Evolutionary conservation across 139 green algal genomes (phyloP), one percentile per base, ranked within the genome.

Genomic region (Chlorella sp.): DNA sequence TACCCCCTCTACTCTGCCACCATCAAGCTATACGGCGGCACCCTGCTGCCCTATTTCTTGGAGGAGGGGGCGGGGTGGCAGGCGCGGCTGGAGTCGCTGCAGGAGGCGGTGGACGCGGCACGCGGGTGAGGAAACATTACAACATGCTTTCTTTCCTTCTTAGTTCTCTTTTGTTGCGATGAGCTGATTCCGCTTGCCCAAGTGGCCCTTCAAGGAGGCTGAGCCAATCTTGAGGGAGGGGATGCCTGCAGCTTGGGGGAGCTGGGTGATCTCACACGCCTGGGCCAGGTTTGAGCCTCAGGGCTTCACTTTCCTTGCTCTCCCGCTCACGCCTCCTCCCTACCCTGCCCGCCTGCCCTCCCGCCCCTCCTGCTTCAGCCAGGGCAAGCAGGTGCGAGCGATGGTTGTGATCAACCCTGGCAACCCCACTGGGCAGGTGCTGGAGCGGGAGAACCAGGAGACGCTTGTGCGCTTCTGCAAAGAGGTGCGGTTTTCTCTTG

Each of bases 361-460:
- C 32, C 32, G 9, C 15, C 37, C 1, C 18, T 19, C 76, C 37
- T 1, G 11, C 11, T 42, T 69, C 32, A 68, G 61, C 16, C 86
- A 94, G 71, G 94, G 93, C 12, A 91, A 90, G 85, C 88, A 53
- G 77, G 92, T 96, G 53, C 91, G 97, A 4, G 96, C 91, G 36
- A 77, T 99, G 83, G 97, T 98, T 69, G 94, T 99, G 7, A 99
- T 99, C 92, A 99, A 99, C 91, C 97, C 97, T 0, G 97, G 97
- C 88, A 99, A 99, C 93, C 97, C 97, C 48, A 99, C 97, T 22
- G 97, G 95, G 39, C 91, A 95, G 94, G 94, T 95, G 42, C 93
- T 99, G 78, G 92, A 91, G 30, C 86, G 93, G 61, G 92, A 93
- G 18, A 97, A 98, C 92, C 95, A 96, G 92, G 81, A 92, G 77